A percentile compares a stretch with the other conserved stretches of the same genome.
Evolutionary conservation across 495 filamentous ascomycete species (phyloP).

Genomic region (Daldinia caldariorum): DNA sequence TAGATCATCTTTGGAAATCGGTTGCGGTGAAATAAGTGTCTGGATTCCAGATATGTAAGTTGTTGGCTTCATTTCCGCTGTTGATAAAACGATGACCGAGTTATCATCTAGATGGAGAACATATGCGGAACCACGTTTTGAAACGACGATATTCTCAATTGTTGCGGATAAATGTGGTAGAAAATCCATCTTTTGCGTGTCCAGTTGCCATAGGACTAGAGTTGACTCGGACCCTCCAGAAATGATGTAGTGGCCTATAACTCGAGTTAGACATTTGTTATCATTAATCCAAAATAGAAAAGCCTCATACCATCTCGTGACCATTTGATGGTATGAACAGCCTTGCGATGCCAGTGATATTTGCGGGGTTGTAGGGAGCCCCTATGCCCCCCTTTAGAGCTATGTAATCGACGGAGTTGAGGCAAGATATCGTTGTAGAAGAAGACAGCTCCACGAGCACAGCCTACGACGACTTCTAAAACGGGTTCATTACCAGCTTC

Average conservation of each 20-base stretch:
- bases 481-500: slow-evolving; percentile 48
- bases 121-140: slow-evolving; percentile 80
- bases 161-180: slow-evolving; percentile 87
- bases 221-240: slow-evolving; percentile 93
- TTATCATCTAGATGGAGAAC: slow-evolving; percentile 89
- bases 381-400: slow-evolving; percentile 45
- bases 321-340: slow-evolving; percentile 84
- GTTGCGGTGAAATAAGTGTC: slow-evolving; percentile 58
- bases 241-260: slow-evolving; percentile 89
- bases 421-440: slow-evolving; percentile 77
- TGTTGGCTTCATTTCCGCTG: slow-evolving; percentile 82
- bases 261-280: slow-evolving; percentile 31
- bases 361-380: slow-evolving; percentile 60
- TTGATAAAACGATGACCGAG: slow-evolving; percentile 85
- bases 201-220: slow-evolving; percentile 93
- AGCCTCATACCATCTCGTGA: slow-evolving; percentile 80
- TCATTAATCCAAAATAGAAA: neutral
- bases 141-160: slow-evolving; percentile 85
- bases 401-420: slow-evolving; percentile 55
- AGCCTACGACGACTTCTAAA: slow-evolving; percentile 79
- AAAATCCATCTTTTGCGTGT: slow-evolving; percentile 79
- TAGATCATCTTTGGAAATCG: slow-evolving; percentile 54
- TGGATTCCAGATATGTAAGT: slow-evolving; percentile 86
- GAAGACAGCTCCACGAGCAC: slow-evolving; percentile 75
- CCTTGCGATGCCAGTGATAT: slow-evolving; percentile 91